Percentiles rank a stretch among this genome's conserved stretches.
These are phyloP conservation scores for Priceomyces melissophilus DNA, from an alignment of 805 yeast genomes.

Conservation along the genomic window DNA sequence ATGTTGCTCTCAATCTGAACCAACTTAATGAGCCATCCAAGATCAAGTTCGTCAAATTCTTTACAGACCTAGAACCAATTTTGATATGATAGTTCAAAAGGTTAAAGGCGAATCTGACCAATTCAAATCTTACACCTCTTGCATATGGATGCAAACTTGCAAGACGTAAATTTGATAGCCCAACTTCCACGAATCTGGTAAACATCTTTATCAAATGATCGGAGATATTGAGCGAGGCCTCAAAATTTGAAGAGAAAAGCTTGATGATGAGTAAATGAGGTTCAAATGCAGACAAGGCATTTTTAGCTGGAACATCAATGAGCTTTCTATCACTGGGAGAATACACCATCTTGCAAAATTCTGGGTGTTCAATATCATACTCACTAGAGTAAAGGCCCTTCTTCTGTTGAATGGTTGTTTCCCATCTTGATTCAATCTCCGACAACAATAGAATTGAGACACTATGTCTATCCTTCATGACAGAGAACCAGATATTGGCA, in stretches of 20 bases:
- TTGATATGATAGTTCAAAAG: constrained; percentile 55
- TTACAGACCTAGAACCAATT: constrained; percentile 45
- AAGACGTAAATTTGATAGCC: constrained; percentile 45
- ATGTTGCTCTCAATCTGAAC: constrained; percentile 61
- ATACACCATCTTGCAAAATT: constrained; percentile 78
- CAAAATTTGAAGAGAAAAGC: constrained; percentile 71
- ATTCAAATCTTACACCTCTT: constrained; percentile 68
- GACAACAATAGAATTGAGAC: constrained; percentile 59
- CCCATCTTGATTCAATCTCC: constrained; percentile 70
- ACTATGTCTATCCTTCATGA: constrained; percentile 63
- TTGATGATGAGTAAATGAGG: constrained; percentile 70
- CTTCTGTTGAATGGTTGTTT: constrained; percentile 52
- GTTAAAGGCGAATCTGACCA: constrained; percentile 65
- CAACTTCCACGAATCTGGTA: constrained; percentile 55
- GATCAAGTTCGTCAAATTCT: constrained; percentile 47
- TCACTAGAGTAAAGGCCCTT: constrained; percentile 63
- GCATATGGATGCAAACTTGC: constrained; percentile 87
- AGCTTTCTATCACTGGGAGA: constrained; percentile 72
- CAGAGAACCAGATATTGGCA: constrained; percentile 75
- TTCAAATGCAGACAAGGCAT: constrained; percentile 48
- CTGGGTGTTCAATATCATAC: constrained; percentile 56
- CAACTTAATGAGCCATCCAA: constrained; percentile 71
- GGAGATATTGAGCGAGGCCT: constrained; percentile 72
- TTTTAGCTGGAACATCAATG: constrained; percentile 49
- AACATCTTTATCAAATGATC: constrained; percentile 66